Conservation (phyloP, 202 grass and related monocot genomes). For the Dendrocalamus latiflorus region DNA sequence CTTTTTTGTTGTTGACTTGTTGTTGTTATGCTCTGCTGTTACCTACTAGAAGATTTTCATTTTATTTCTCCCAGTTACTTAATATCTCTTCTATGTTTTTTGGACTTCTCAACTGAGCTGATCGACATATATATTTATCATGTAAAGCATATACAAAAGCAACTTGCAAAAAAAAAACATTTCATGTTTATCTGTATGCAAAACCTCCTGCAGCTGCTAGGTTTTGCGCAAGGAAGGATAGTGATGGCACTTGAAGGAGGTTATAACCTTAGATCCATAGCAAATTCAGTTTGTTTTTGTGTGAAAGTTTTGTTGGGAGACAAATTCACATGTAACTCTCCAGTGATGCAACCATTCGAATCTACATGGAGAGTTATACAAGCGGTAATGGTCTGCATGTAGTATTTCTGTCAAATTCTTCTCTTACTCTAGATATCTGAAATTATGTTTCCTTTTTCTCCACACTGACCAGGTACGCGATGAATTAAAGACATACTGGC, state of each 20-base stretch:
- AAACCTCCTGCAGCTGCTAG: slow-evolving; percentile 54
- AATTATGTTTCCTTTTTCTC: background rate
- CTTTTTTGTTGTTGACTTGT: too few relatives aligned
- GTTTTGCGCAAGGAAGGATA: slow-evolving; percentile 87
- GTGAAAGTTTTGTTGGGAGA: slow-evolving; percentile 80
- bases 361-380: slow-evolving; percentile 83
- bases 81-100: background rate
- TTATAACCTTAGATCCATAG: slow-evolving; percentile 85
- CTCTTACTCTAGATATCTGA: slow-evolving; percentile 1
- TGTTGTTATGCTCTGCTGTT: too few relatives aligned
- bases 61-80: background rate
- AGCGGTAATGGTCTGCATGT: slow-evolving; percentile 46
- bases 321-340: slow-evolving; percentile 33
- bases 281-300: slow-evolving; percentile 83
- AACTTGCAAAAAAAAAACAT: background rate
- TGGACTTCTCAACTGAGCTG: slow-evolving; percentile 7
- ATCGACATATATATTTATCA: background rate
- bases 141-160: slow-evolving; percentile 1
- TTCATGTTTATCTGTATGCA: slow-evolving; percentile 20
- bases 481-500: slow-evolving; percentile 88
- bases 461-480: slow-evolving; percentile 59
- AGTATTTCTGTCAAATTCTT: slow-evolving; percentile 17
- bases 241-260: slow-evolving; percentile 93
- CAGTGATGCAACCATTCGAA: slow-evolving; percentile 53
- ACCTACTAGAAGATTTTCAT: too few relatives aligned